Evolutionary conservation across 495 filamentous ascomycete genomes (phyloP), one percentile per base, ranked within the genome.

Genomic region (Cercophora scortea): DNA sequence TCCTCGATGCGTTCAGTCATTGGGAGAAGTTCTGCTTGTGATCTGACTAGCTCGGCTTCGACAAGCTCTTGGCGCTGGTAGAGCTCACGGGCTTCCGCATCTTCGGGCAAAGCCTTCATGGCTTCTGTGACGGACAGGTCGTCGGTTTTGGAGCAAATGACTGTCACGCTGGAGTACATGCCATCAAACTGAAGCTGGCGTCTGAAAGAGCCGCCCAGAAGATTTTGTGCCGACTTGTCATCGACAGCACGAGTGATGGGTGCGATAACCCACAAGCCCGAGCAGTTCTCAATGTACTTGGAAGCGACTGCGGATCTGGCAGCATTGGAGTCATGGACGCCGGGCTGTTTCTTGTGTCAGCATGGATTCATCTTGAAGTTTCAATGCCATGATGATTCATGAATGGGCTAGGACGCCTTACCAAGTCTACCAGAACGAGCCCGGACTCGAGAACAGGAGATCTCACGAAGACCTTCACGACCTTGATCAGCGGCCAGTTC

Each of bases 61-160:
- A 67, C 15, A 2, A 52, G 39, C 2, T 35, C 12, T 7, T 40
- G n/a, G 6, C 42, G 19, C 1, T 36, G 15, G 25, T 59, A 50
- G 50, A 49, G 41, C 17, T 38, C 58, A 40, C n/a, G 45, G n/a
- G 15, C 60, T 4, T 76, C 70, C 49, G 80, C 74, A 1, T 64
- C 73, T 5, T 80, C 56, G n/a, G 50, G 50, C 45, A 70, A 44
- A 6, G 18, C 42, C 12, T 59, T 58, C 1, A 58, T n/a, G 8
- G 54, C 59, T 49, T 76, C 71, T 0, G 58, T 64, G 5, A 59
- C 56, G 13, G 66, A 74, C 32, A 87, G 81, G 44, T 86, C 83
- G 61, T 88, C 85, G 6, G 81, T 83, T 62, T 87, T 88, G 12
- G 76, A 80, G 55, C 83, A 86, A 17, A 89, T 81, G 50, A 89